Base-by-base conservation (phyloP, 2,329 filamentous ascomycete species). In the Paramyrothecium roridum region DNA sequence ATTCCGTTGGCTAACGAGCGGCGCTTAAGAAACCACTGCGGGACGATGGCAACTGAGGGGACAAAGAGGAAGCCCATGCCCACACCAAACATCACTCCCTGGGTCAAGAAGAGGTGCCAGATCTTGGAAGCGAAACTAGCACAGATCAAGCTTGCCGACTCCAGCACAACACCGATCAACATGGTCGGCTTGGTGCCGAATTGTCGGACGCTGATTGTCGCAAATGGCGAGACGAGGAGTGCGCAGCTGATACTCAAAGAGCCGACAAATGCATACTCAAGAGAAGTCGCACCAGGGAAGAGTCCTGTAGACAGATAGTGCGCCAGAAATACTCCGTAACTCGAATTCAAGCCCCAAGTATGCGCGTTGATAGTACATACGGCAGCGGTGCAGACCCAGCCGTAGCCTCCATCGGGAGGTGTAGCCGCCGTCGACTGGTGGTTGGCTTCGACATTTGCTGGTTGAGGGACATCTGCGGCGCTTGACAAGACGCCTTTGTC, bases 41-140 rank as follows among this genome's bases (percentile, higher is more conserved):
- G 82, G 0, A 88, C 77, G 12, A 91, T 81, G 34, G 82, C 83
- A 3, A 88, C 86, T 4, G 79, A 84, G 1, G 83, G 83, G 1
- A 89, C 88, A 66, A 92, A 93, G 11, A 88, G 75, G 55, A 93
- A 87, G 0, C 90, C 90, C 80, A 93, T 87, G 3, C 89, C 90
- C 21, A 87, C 69, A n/a, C 90, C 90, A 59, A 93, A 93, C 53
- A 85, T 83, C 3, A 93, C 65, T 4, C 90, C 90, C 66, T 93
- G 90, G 7, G 80, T 83, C 0, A 93, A 79, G 55, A 92, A 86
- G 1, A 95, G 78, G 37, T 93, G 89, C 87, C 89, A 93, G 55
- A 90, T 86, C 54, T 83, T 65, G 17, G 67, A 75, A 0, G 87
- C 82, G 62, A 91, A 92, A 16, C 85, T 88, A 8, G 90, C 89